These are phyloP conservation scores for Prunus fruticosa DNA, from an alignment of 306 rosid genomes.

Conservation along the genomic window DNA sequence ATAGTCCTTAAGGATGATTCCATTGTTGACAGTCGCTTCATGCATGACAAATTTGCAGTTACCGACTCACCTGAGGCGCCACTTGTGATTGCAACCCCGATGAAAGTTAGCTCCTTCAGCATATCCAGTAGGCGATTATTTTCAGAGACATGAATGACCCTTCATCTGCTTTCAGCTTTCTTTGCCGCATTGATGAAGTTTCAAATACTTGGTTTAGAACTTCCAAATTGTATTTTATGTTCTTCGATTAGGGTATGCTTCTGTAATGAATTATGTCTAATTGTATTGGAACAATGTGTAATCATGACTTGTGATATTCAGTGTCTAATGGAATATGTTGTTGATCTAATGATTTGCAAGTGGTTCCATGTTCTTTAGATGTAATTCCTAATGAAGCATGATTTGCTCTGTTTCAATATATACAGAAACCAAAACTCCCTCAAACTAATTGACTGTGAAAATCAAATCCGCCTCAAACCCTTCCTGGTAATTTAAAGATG, in stretches of 20 bases:
- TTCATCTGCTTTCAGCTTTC: slow-evolving; percentile 21
- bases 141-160: slow-evolving; percentile 7
- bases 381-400: slow-evolving; percentile 4
- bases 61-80: slow-evolving; percentile 97
- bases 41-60: slow-evolving; percentile 92
- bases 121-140: slow-evolving; percentile 70
- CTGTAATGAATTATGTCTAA: slow-evolving; percentile 20
- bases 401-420: neutral
- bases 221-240: slow-evolving; percentile 29
- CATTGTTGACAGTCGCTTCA: slow-evolving; percentile 91
- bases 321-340: neutral
- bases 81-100: slow-evolving; percentile 87
- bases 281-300: slow-evolving; percentile 26
- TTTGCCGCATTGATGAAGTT: slow-evolving; percentile 34
- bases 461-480: no score
- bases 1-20: slow-evolving; percentile 94
- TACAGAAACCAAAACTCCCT: no score
- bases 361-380: neutral
- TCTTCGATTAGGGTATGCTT: slow-evolving; percentile 22
- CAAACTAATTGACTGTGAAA: no score
- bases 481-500: no score
- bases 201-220: slow-evolving; percentile 26
- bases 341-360: neutral
- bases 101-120: slow-evolving; percentile 99
- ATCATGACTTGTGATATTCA: slow-evolving; percentile 16